Percentiles rank a stretch among this genome's conserved stretches.
These are phyloP conservation scores for Tolypocladium ovalisporum DNA, from an alignment of 2,329 filamentous ascomycete genomes.

Conservation along the genomic window DNA sequence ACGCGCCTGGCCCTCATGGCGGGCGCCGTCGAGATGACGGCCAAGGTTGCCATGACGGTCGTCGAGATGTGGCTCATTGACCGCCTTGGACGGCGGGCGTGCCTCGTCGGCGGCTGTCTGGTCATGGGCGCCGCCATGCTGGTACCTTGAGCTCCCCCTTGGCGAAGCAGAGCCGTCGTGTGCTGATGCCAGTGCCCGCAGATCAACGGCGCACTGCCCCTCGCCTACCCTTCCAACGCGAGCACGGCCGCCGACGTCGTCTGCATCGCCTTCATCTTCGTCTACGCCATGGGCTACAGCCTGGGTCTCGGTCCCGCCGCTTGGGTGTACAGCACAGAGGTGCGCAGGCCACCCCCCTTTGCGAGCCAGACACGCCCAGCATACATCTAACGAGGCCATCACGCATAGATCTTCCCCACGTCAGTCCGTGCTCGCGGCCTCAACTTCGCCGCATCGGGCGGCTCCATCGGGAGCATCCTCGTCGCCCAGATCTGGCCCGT, in stretches of 20 bases:
- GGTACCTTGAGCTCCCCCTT: not conserved
- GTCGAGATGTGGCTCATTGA: slow-evolving; percentile 48
- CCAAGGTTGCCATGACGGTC: slow-evolving; percentile 45
- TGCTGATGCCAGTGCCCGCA: slow-evolving; percentile 10
- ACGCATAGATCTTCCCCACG: slow-evolving; percentile 40
- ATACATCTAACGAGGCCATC: not conserved
- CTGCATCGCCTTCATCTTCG: slow-evolving; percentile 45
- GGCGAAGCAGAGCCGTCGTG: not conserved
- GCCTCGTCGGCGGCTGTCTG: slow-evolving; percentile 34
- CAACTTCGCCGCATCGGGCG: slow-evolving; percentile 42
- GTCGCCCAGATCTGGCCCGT: slow-evolving; percentile 45
- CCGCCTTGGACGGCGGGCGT: slow-evolving; percentile 35
- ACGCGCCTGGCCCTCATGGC: slow-evolving; percentile 38
- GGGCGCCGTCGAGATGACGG: slow-evolving; percentile 44
- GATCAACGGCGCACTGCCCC: slow-evolving; percentile 43
- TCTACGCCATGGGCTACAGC: slow-evolving; percentile 47
- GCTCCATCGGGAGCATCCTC: slow-evolving; percentile 43
- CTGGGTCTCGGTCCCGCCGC: slow-evolving; percentile 45
- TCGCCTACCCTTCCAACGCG: slow-evolving; percentile 36
- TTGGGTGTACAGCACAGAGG: slow-evolving; percentile 50
- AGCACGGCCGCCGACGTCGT: slow-evolving; percentile 36
- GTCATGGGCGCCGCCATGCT: slow-evolving; percentile 44
- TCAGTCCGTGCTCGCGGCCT: slow-evolving; percentile 44
- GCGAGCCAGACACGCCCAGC: not conserved
- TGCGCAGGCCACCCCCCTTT: slow-evolving; percentile 12